A percentile compares a stretch with the other conserved stretches of the same genome.
Conservation (phyloP, 208 protist species). For the Trypanosoma conorhini region DNA sequence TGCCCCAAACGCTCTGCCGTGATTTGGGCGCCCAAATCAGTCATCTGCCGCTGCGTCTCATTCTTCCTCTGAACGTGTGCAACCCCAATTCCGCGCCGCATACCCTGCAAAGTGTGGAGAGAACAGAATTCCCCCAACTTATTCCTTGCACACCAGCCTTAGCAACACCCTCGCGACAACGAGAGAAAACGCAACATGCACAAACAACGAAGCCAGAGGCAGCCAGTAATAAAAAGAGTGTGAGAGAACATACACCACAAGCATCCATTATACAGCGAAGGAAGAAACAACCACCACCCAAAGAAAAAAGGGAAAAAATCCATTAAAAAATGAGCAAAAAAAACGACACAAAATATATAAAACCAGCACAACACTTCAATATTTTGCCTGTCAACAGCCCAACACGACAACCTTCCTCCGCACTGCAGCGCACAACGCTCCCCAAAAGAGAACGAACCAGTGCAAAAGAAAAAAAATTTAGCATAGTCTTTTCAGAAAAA, state of each 20-base stretch:
- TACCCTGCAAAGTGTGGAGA: slow-evolving; percentile 3
- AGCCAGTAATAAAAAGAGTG: neutral
- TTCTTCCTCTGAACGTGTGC: slow-evolving; percentile 76
- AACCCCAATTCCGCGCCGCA: slow-evolving; percentile 86
- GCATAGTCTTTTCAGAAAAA: too few species aligned
- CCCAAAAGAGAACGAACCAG: too few species aligned
- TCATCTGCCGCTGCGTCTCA: slow-evolving; percentile 80
- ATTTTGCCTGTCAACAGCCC: too few species aligned
- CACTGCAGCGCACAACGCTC: too few species aligned
- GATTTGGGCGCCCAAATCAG: slow-evolving; percentile 80
- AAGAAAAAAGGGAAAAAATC: too few species aligned
- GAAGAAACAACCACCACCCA: too few species aligned
- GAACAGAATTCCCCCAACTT: too few species aligned
- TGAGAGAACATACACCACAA: too few species aligned
- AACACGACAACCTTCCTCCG: too few species aligned
- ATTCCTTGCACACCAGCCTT: neutral
- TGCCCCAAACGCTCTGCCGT: slow-evolving; percentile 79
- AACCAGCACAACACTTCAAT: too few species aligned
- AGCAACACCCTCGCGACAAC: neutral
- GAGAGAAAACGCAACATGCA: neutral
- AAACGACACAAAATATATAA: neutral
- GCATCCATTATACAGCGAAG: too few species aligned
- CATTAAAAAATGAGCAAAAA: neutral
- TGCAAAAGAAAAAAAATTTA: too few species aligned
- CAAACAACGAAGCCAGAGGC: neutral